Evolutionary conservation across 371 early-diverging fungal genomes (phyloP).

Genomic region (Syncephalastrum monosporum): DNA sequence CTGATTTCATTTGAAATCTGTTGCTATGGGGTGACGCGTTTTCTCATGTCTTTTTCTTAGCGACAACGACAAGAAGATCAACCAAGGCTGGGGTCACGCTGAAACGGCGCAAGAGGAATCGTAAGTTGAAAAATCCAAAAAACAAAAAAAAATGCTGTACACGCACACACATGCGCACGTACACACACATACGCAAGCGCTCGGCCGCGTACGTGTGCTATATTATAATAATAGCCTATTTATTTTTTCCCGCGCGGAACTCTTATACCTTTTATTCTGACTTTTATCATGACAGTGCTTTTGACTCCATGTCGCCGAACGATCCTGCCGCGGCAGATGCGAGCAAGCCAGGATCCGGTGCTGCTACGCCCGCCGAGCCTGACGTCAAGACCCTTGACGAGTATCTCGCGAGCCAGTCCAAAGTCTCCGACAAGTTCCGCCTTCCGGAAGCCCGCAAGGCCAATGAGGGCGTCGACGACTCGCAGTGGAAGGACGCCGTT

Average conservation of each 20-base stretch:
- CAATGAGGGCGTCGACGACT: conserved; percentile 76
- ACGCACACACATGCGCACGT: no score
- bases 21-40: neutral
- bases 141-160: neutral
- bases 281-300: conserved; percentile 20
- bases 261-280: neutral
- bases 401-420: conserved; percentile 58
- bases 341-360: conserved; percentile 24
- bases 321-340: neutral
- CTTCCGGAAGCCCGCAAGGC: conserved; percentile 60
- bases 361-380: conserved; percentile 60
- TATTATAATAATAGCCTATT: no score
- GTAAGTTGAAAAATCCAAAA: conserved; percentile 16
- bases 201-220: no score
- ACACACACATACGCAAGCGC: no score
- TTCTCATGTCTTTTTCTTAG: conserved; percentile 12
- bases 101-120: conserved; percentile 35
- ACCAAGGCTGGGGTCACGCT: conserved; percentile 73
- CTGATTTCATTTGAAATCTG: neutral
- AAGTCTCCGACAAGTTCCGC: conserved; percentile 21
- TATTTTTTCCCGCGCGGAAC: neutral
- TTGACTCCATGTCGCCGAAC: conserved; percentile 33
- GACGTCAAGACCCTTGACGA: conserved; percentile 77
- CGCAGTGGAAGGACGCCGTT: conserved; percentile 74
- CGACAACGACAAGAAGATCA: conserved; percentile 83